Evolutionary conservation across 192 early-diverging fungal species (phyloP), one percentile per base, ranked within the genome.

Genomic region (Mortierella hygrophila): DNA sequence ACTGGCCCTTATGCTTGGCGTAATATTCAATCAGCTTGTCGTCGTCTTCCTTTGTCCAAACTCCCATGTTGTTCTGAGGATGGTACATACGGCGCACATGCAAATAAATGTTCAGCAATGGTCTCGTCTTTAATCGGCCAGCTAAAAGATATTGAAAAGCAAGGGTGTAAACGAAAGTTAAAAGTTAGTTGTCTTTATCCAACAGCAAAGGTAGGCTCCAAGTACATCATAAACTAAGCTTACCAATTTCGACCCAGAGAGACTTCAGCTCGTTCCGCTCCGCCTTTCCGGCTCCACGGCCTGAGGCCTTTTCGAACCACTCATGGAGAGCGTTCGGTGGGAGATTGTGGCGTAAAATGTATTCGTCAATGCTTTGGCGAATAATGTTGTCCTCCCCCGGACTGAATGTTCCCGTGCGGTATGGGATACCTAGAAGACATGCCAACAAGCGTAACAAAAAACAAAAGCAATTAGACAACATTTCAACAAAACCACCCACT

Each of bases 161-260:
- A 29, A 70, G 41, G 21, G 16, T 16, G 38, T 65, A 68, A 54
- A 38, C 0, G 11, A 69, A 42, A 79, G 42, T 13, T 37, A 32
- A 4, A 26, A 23, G 15, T 29, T 32, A 65, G 2, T 8, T 15
- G 49, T 18, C 18, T 18, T 21, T 52, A 9, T 52, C 18, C 18
- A 18, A 21, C 20, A 18, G 20, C 49, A 52, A 52, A 4, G 49
- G 49, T 5, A 16, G 4, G 4, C 40, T 8, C 38, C 32, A 44
- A 40, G 37, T 11, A 47, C 15, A 23, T 40, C 37, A 26, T 3
- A 29, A 35, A 69, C 15, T 41, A 13, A 18, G 55, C 49, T 54
- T 83, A 88, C 87, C 82, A 49, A 88, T 80, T 32, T 81, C 68
- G 20, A 54, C 71, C 87, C 87, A 88, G 5, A 88, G 70, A 10